Evolutionary conservation across 2,329 filamentous ascomycete species (phyloP).

Genomic region (Aspergillus brunneoviolaceus): DNA sequence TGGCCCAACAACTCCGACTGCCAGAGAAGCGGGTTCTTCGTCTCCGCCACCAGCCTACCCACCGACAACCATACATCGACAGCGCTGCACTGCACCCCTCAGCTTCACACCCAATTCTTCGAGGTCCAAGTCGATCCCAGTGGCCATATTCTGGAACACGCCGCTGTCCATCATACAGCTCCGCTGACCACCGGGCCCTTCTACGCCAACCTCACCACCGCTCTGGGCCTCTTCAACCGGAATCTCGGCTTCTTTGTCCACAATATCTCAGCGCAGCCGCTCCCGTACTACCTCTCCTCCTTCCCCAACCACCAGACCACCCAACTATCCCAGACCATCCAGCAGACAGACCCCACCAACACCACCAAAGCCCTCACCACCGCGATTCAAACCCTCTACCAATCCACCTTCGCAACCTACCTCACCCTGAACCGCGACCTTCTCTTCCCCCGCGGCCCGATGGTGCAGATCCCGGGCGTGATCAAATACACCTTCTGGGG

Average conservation of each 20-base stretch:
- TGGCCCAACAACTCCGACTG: background rate
- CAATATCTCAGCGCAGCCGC: background rate
- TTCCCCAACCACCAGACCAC: background rate
- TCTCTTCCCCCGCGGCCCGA: background rate
- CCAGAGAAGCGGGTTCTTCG: background rate
- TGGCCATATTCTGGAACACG: background rate
- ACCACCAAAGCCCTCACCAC: background rate
- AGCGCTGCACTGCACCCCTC: conserved; percentile 7
- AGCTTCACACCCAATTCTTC: conserved; percentile 2
- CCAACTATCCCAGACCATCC: background rate
- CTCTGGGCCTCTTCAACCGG: background rate
- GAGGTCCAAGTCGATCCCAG: background rate
- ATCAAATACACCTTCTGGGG: background rate
- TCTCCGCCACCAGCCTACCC: background rate
- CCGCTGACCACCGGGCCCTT: background rate
- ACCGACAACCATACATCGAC: background rate
- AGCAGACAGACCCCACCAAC: background rate
- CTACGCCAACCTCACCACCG: background rate
- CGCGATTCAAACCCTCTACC: conserved; percentile 8
- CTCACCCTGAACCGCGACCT: conserved; percentile 2
- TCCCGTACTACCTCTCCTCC: background rate
- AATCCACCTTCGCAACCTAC: conserved; percentile 10
- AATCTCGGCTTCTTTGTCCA: background rate
- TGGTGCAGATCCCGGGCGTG: background rate
- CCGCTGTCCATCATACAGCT: background rate